phyloP scores from a whole-genome alignment of 371 early-diverging fungal genomes.

The Actinomortierella ambigua region DNA sequence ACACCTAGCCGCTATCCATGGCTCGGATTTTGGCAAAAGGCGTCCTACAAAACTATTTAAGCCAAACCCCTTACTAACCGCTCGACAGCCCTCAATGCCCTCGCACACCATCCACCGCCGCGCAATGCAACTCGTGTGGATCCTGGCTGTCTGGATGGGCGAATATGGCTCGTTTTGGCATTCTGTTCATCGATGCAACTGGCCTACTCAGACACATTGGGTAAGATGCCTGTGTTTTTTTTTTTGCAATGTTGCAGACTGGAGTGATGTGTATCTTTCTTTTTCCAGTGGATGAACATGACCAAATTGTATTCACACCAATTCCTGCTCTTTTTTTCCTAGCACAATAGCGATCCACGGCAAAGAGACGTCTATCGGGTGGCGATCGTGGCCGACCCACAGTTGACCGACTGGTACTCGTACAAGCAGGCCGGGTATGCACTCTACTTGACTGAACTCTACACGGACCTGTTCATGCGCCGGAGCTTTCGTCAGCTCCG shows the following conservation, averaged over 20 bases:
- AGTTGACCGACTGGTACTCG: slow-evolving; percentile 86
- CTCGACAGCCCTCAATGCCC: background rate
- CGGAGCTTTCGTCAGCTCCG: slow-evolving; percentile 69
- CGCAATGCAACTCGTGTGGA: slow-evolving; percentile 1
- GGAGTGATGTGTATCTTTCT: background rate
- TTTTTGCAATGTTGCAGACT: background rate
- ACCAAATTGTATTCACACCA: background rate
- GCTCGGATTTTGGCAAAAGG: slow-evolving; percentile 46
- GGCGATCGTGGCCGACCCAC: slow-evolving; percentile 86
- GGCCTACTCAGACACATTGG: slow-evolving; percentile 5
- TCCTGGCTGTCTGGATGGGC: slow-evolving; percentile 1
- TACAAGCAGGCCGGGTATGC: slow-evolving; percentile 54
- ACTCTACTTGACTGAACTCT: slow-evolving; percentile 66
- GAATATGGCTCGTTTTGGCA: slow-evolving; percentile 5
- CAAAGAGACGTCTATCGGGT: slow-evolving; percentile 17
- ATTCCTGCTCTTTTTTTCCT: background rate
- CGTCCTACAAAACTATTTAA: background rate
- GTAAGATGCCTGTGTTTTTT: background rate
- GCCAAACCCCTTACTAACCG: background rate
- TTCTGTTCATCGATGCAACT: slow-evolving; percentile 7
- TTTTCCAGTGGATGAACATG: too few relatives aligned
- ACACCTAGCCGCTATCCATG: background rate
- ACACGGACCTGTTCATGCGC: slow-evolving; percentile 81
- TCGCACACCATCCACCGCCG: background rate
- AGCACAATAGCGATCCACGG: background rate